Evolutionary conservation across 1,284 basidiomycete species (phyloP), one percentile per base, ranked within the genome.

Genomic region (Ganoderma boninense): DNA sequence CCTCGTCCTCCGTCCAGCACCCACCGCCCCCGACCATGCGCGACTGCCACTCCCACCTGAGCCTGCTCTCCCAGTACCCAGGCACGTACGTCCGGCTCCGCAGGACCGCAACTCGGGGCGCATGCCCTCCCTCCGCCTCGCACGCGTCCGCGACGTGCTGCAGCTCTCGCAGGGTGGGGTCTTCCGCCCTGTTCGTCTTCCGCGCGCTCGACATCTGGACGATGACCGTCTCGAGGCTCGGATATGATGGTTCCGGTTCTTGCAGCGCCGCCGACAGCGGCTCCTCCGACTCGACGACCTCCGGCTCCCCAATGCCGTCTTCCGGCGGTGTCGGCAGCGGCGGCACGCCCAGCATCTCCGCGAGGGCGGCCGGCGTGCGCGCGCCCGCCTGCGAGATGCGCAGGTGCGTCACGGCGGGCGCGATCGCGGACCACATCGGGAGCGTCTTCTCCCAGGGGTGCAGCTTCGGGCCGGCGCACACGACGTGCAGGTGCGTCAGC

Each of bases 361-460:
- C 64, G 61, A 74, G 62, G 14, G 60, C 67, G 40, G 59, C 54
- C 52, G 62, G 64, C 43, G 69, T 62, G 64, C 68, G 69, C 26
- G 65, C 35, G 68, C 40, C 54, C 38, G 64, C 71, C 49, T 71
- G 71, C 20, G 71, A 74, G 18, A 74, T 59, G 52, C 71, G 73
- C 18, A 74, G 64, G 44, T 72, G 71, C 2, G 66, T 72, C 20
- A 72, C 40, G 16, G 64, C 56, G 2, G 73, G 73, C n/a, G 73
- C 71, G 57, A 69, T 61, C 26, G 54, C 56, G 5, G 69, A 59
- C 73, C 73, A 74, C 23, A 44, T 66, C 64, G 69, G 73, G 11
- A 74, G 71, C 32, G 73, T 72, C 57, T 71, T 46, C 56, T 74
- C 68, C 73, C 73, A 74, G 2, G 69, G 67, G 38, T 74, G 73